A percentile compares a stretch with the other conserved stretches of the same genome.
Conservation (phyloP, 495 filamentous ascomycete genomes). For the Lophium mytilinum region DNA sequence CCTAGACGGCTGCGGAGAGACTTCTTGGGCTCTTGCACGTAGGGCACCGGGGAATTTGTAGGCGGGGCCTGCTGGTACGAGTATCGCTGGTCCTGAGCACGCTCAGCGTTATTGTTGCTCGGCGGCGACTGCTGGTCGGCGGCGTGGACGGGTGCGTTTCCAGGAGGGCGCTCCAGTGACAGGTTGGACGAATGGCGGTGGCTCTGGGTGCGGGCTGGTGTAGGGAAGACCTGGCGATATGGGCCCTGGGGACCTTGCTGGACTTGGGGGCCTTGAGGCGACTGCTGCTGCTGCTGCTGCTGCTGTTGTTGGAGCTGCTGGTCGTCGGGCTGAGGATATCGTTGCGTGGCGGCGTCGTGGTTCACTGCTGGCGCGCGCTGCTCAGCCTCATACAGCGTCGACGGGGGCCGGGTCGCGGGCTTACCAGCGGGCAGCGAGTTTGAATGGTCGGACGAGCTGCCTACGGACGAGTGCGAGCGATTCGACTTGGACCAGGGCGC, state of each 20-base stretch:
- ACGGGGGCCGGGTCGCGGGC: conserved; percentile 6
- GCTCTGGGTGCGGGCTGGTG: conserved; percentile 19
- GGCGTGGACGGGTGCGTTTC: not conserved
- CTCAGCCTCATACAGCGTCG: conserved; percentile 21
- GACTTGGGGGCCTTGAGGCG: conserved; percentile 2
- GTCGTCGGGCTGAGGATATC: conserved; percentile 14
- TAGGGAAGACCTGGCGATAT: conserved; percentile 18
- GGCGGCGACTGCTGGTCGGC: conserved; percentile 7
- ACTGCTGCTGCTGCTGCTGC: conserved; percentile 5
- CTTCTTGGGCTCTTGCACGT: conserved; percentile 17
- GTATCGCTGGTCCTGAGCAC: conserved; percentile 11
- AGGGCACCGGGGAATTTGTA: not conserved
- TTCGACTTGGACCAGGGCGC: conserved; percentile 23
- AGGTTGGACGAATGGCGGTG: conserved; percentile 22
- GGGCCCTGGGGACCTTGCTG: conserved; percentile 5
- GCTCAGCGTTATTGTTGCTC: not conserved
- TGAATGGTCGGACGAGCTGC: conserved; percentile 19
- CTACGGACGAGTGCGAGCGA: conserved; percentile 20
- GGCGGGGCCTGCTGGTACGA: conserved; percentile 18
- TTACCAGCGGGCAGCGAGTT: conserved; percentile 23
- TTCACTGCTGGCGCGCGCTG: conserved; percentile 21
- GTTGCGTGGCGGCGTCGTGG: conserved; percentile 22
- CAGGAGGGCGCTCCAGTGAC: conserved; percentile 16
- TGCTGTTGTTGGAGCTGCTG: conserved; percentile 8
- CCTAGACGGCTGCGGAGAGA: conserved; percentile 15